Conservation (phyloP, 371 early-diverging fungal species). For the Syncephalastrum contaminatum region DNA sequence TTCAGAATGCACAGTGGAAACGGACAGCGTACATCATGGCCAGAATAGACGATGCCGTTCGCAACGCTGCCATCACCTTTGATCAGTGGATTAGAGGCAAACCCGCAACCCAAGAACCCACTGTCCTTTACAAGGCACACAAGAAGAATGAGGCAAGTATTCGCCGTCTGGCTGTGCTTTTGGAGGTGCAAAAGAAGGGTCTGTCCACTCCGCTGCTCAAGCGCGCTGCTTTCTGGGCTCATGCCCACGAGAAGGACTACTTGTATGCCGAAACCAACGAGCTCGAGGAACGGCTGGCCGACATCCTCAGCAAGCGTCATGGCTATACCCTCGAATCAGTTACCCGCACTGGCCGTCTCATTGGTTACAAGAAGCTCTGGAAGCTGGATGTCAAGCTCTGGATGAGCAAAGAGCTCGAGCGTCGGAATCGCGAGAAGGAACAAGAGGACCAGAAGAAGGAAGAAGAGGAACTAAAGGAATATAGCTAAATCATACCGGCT, state of each 20-base stretch:
- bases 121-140: constrained; percentile 33
- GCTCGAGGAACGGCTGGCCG: constrained; percentile 26
- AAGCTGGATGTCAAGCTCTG: constrained; percentile 47
- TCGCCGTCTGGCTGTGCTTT: constrained; percentile 43
- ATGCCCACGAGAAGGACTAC: constrained; percentile 41
- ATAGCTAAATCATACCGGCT: constrained; percentile 16
- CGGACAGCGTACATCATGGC: constrained; percentile 26
- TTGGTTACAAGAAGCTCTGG: constrained; percentile 27
- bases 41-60: constrained; percentile 32
- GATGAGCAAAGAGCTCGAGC: constrained; percentile 41
- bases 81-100: neutral
- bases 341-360: constrained; percentile 26
- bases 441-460: constrained; percentile 27
- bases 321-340: constrained; percentile 33
- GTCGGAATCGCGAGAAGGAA: constrained; percentile 20
- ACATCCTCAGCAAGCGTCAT: constrained; percentile 38
- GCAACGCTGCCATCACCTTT: constrained; percentile 13
- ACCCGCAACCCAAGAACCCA: too few species aligned
- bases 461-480: constrained; percentile 41
- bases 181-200: constrained; percentile 47
- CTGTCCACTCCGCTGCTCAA: constrained; percentile 44
- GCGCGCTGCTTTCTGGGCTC: constrained; percentile 52
- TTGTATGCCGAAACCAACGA: constrained; percentile 50
- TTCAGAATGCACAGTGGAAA: constrained; percentile 35
- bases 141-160: constrained; percentile 43